phyloP scores from a whole-genome alignment of 2,329 filamentous ascomycete species.

The Huntiella decipiens region DNA sequence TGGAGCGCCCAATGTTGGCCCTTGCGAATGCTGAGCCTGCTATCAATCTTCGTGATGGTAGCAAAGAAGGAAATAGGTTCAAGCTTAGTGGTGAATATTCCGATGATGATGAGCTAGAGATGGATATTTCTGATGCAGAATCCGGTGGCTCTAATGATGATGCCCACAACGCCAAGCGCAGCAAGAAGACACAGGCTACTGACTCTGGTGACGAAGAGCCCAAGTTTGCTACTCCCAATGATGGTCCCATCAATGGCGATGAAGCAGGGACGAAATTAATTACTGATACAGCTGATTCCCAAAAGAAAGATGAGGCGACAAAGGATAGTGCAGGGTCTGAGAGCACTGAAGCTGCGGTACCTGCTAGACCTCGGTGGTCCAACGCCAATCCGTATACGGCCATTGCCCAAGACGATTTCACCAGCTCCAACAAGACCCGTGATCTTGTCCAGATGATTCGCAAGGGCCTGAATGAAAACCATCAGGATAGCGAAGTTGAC shows the following conservation, averaged over 20 bases:
- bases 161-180: not conserved
- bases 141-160: slow-evolving; percentile 15
- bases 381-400: slow-evolving; percentile 90
- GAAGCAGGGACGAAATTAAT: not conserved
- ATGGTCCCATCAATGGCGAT: slow-evolving; percentile 17
- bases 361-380: slow-evolving; percentile 57
- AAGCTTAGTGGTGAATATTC: slow-evolving; percentile 37
- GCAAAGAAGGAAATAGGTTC: slow-evolving; percentile 30
- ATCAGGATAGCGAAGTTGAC: slow-evolving; percentile 31
- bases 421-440: slow-evolving; percentile 52
- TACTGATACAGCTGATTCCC: not conserved
- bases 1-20: slow-evolving; percentile 31
- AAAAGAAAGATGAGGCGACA: not conserved
- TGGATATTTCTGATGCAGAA: slow-evolving; percentile 40
- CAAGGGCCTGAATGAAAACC: slow-evolving; percentile 55
- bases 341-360: not conserved
- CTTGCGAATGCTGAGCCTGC: slow-evolving; percentile 24
- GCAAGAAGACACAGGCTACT: not conserved
- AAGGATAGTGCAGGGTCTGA: not conserved
- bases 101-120: slow-evolving; percentile 43
- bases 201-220: slow-evolving; percentile 18
- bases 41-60: slow-evolving; percentile 26
- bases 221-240: slow-evolving; percentile 20
- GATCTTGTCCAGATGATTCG: slow-evolving; percentile 84
- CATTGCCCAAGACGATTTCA: slow-evolving; percentile 37